Base-by-base conservation (phyloP, 2,329 filamentous ascomycete genomes). In the Trichoderma gracile region DNA sequence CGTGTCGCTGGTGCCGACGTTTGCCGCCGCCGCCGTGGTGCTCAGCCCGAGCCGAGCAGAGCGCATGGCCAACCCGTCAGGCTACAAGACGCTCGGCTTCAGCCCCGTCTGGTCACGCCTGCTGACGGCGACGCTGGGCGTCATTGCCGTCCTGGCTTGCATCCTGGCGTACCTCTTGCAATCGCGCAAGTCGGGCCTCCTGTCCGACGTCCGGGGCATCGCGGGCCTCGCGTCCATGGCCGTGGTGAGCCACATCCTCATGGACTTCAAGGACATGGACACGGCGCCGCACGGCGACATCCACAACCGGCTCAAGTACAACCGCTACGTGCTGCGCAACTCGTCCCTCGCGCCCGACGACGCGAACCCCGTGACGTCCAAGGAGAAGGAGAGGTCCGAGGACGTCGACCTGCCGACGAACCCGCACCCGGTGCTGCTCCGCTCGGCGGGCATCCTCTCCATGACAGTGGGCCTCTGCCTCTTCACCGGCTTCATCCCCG, bases 181-280 rank as follows among this genome's bases (percentile, higher is more conserved):
- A 63, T 80, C 80, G 17, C 80, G 89, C 23, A 86, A 84, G 45
- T 89, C 87, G 3, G 89, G 89, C 0, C 78, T 92, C 17, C 75
- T 86, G 3, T 84, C 85, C 6, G 87, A 92, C 71, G 89, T 90
- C 7, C 87, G 86, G 68, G 89, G 89, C 6, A 90, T 92, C 58
- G 88, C 89, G 1, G 89, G 89, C 1, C 81, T 92, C 43, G 89
- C 89, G 6, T 86, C 89, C 63, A 91, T 92, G 89, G 89, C 89
- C 10, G 89, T 90, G 3, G 85, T 86, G 66, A 87, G 84, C 67
- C 89, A 92, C 68, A 90, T 92, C 72, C 77, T 92, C 67, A 87
- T 86, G 75, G 89, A 92, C 71, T 92, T 92, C 71, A 86, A 86
- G 67, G 87, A 87, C 64, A 84, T 90, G 76, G 89, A 92, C 71